Evolutionary conservation across 2,329 filamentous ascomycete genomes (phyloP), one percentile per base, ranked within the genome.

Genomic region (Hirsutella rhossiliensis): DNA sequence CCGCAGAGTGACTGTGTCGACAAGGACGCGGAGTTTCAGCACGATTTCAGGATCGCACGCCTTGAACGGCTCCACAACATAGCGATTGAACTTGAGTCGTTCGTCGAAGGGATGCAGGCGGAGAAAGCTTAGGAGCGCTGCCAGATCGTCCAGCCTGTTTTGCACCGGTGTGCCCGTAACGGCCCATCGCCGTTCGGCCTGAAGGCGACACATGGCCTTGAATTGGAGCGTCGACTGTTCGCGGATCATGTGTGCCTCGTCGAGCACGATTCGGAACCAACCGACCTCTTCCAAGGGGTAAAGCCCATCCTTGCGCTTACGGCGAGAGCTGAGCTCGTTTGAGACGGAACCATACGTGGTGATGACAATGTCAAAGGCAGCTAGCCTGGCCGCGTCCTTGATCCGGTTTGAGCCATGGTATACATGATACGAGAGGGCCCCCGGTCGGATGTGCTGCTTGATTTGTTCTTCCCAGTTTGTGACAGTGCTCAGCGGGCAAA

Each of bases 131-230:
- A 95, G 80, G 3, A 97, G 69, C 1, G 90, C 85, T 13, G 87
- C 85, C 19, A 97, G 72, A 59, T 98, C 92, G 51, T 94, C 88
- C 3, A 97, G 72, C 4, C 86, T 82, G 57, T 98, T 98, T 62
- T 97, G 90, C 9, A 97, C 86, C 0, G 89, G 92, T 0, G 92
- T 97, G 44, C 90, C 92, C 0, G 92, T 97, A n/a, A 97, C 87
- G 3, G 89, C 90, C 92, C 92, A 98, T 30, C 89, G 82, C 29
- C 89, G 79, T 56, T 85, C 76, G 2, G 88, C 86, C 47, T 84
- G 75, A 3, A 97, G 69, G 18, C 78, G 76, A 50, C 87, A 89
- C 18, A 92, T 86, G 3, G 87, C 86, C 59, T 89, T 87, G 43
- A 88, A 94, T 52, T 90, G 84, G 36, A 84, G 69, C 1, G 88